Conservation (phyloP, 768 basidiomycete genomes). For the Boletus patriciae region DNA sequence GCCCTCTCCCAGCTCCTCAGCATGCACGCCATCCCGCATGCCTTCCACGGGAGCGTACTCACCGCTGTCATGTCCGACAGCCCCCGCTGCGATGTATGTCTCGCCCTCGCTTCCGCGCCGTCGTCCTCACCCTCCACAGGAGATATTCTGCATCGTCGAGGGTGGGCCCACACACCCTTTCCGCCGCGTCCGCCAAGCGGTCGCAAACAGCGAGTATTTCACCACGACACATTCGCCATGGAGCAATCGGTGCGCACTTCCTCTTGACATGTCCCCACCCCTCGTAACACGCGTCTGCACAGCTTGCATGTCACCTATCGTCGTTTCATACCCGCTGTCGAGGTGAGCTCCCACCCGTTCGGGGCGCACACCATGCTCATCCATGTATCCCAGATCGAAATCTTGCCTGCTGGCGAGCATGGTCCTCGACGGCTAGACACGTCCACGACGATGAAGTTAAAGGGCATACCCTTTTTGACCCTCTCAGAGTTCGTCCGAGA, state of each 20-base stretch:
- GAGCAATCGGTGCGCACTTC: conserved; percentile 65
- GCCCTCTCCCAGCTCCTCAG: conserved; percentile 68
- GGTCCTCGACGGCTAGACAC: conserved; percentile 74
- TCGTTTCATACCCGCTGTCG: conserved; percentile 73
- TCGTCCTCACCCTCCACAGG: conserved; percentile 45
- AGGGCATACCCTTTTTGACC: conserved; percentile 77
- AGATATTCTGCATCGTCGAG: conserved; percentile 84
- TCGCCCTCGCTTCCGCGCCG: not conserved
- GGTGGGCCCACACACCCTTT: conserved; percentile 73
- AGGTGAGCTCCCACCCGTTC: conserved; percentile 43
- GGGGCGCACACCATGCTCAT: conserved; percentile 9
- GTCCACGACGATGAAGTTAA: conserved; percentile 64
- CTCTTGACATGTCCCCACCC: not conserved
- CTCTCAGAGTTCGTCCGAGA: conserved; percentile 84
- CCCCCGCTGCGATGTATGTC: conserved; percentile 63
- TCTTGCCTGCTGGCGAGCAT: conserved; percentile 76
- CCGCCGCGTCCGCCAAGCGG: conserved; percentile 75
- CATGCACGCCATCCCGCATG: conserved; percentile 64
- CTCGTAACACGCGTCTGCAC: conserved; percentile 14
- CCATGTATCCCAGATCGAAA: conserved; percentile 62
- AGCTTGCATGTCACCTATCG: conserved; percentile 78
- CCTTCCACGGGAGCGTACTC: conserved; percentile 76
- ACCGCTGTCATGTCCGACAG: conserved; percentile 67
- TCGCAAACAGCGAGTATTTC: conserved; percentile 62
- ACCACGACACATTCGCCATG: conserved; percentile 75